Evolutionary conservation across 75 land plant genomes (phyloP).

Genomic region (Selaginella moellendorffii): DNA sequence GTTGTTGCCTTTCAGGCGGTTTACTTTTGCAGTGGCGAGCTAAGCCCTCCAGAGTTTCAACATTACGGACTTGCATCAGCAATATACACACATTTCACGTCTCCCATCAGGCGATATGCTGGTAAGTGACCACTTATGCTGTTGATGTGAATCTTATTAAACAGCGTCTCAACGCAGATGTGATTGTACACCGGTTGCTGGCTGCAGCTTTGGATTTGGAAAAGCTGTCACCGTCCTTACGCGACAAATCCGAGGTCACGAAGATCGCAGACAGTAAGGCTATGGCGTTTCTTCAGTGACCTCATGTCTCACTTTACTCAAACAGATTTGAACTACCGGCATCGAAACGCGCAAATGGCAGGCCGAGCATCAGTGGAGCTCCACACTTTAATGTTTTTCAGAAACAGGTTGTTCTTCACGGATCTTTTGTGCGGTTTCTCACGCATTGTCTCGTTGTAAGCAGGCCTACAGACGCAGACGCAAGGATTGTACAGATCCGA

Average conservation of each 20-base stretch:
- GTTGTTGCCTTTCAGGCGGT: slow-evolving; percentile 94
- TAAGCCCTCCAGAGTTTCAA: slow-evolving; percentile 61
- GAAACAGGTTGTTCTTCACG: slow-evolving; percentile 60
- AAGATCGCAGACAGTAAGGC: slow-evolving; percentile 85
- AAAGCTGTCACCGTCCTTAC: slow-evolving; percentile 59
- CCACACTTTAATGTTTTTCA: slow-evolving; percentile 89
- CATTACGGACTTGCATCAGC: slow-evolving; percentile 96
- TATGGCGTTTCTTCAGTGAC: too few species aligned
- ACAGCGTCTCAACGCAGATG: too few species aligned
- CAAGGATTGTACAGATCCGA: slow-evolving; percentile 74
- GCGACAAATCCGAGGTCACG: slow-evolving; percentile 58
- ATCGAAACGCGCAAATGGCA: slow-evolving; percentile 99
- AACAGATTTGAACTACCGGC: slow-evolving; percentile 94
- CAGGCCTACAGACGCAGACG: slow-evolving; percentile 88
- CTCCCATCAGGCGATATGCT: slow-evolving; percentile 95
- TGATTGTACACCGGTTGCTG: slow-evolving; percentile 84
- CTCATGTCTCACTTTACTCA: too few species aligned
- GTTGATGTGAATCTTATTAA: too few species aligned
- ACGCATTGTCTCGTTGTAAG: too few species aligned
- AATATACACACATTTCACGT: slow-evolving; percentile 94
- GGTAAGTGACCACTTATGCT: too few species aligned
- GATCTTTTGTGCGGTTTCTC: too few species aligned
- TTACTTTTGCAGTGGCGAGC: slow-evolving; percentile 96
- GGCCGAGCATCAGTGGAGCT: slow-evolving; percentile 96
- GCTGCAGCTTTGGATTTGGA: slow-evolving; percentile 74